Evolutionary conservation across 139 green algal species (phyloP).

Genomic region (Tetradesmus lagerheimii): DNA sequence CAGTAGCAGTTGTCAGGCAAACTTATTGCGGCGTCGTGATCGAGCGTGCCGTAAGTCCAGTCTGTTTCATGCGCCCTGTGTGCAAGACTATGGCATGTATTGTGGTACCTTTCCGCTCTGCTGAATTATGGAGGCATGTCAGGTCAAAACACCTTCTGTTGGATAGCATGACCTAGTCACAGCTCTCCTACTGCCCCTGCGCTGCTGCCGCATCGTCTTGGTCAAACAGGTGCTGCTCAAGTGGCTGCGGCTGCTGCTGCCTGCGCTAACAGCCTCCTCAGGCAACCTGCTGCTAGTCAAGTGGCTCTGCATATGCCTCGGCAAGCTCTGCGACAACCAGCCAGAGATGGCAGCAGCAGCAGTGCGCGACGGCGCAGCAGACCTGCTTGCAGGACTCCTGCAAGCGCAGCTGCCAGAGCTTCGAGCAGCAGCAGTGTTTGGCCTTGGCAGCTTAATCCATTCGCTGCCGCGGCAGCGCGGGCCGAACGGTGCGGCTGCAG

Average conservation of each 20-base stretch:
- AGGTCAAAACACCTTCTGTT: too few species aligned
- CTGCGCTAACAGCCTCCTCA: background rate
- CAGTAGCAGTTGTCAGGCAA: too few species aligned
- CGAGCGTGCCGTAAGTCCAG: too few species aligned
- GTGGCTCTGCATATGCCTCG: constrained; percentile 94
- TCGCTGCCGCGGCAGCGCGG: constrained; percentile 33
- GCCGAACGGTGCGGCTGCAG: background rate
- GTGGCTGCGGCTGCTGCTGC: constrained; percentile 64
- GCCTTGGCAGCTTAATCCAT: constrained; percentile 84
- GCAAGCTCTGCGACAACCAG: constrained; percentile 85
- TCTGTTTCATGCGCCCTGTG: too few species aligned
- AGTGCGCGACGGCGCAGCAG: constrained; percentile 65
- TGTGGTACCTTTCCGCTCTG: too few species aligned
- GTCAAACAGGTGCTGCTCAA: constrained; percentile 57
- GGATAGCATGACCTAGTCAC: background rate
- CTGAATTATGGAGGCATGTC: too few species aligned
- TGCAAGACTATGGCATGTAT: too few species aligned
- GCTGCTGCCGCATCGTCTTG: background rate
- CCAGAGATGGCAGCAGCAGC: constrained; percentile 66
- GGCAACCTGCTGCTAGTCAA: constrained; percentile 80
- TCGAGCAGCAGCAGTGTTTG: constrained; percentile 90
- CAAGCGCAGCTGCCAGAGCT: constrained; percentile 77
- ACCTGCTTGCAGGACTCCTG: constrained; percentile 73
- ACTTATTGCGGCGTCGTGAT: too few species aligned
- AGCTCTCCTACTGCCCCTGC: background rate